Conservation (phyloP, 495 filamentous ascomycete genomes). For the Melanomma pulvis-pyrius region DNA sequence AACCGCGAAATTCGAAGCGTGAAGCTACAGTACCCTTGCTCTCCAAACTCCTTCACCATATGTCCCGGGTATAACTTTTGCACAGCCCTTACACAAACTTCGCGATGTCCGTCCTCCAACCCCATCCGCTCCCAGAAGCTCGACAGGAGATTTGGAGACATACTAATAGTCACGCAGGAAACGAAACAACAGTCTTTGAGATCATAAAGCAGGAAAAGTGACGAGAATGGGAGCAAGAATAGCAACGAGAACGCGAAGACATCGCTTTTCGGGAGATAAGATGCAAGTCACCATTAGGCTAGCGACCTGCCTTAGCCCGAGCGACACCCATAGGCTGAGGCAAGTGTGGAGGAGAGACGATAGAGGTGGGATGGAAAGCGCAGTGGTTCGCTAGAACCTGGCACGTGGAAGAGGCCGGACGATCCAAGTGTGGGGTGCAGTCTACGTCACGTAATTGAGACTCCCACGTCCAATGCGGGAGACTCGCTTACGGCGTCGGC, state of each 20-base stretch:
- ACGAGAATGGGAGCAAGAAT: background rate
- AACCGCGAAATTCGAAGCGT: conserved; percentile 47
- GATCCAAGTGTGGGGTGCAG: conserved; percentile 15
- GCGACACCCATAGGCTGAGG: background rate
- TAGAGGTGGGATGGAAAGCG: conserved; percentile 11
- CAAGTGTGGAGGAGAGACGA: conserved; percentile 1
- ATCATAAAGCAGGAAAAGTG: background rate
- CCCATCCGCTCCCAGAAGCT: conserved; percentile 26
- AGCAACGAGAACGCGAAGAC: background rate
- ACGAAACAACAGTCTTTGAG: background rate
- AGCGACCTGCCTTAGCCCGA: background rate
- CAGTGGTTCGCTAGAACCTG: conserved; percentile 14
- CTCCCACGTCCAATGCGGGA: background rate
- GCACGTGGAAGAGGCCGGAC: conserved; percentile 12
- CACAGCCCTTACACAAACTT: conserved; percentile 6
- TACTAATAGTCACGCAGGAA: background rate
- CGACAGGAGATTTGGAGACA: conserved; percentile 11
- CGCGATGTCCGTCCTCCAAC: conserved; percentile 6
- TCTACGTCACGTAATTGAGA: conserved; percentile 14
- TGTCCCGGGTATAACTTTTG: background rate
- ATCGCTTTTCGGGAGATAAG: conserved; percentile 2
- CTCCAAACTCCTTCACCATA: conserved; percentile 1
- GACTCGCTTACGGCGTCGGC: background rate
- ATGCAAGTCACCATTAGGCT: background rate
- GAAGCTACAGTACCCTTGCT: conserved; percentile 59